Evolutionary conservation across 2,329 filamentous ascomycete genomes (phyloP), one percentile per base, ranked within the genome.

Genomic region (Alternaria panax): DNA sequence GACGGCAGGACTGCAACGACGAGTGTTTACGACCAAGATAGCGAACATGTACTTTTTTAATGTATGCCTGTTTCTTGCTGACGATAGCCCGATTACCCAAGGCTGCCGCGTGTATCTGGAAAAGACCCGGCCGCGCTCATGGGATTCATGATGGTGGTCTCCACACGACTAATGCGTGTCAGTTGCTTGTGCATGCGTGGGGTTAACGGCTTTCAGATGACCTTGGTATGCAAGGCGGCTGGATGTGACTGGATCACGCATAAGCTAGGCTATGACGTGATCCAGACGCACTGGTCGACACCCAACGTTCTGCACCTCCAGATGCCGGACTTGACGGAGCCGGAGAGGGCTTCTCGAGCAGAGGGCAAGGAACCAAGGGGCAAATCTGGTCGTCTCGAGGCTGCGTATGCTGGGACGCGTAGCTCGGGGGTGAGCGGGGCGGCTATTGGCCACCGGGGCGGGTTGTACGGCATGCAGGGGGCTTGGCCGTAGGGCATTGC

Each of bases 381-480:
- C 25, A n/a, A 25, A 34, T 34, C 18, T 48, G 28, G 38, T 24
- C 24, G 38, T 41, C 20, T 22, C 38, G 20, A 41, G 38, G 38
- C 38, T 48, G 45, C 20, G 45, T 22, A 25, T 48, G 45, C 45
- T 48, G 24, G 25, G 52, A 51, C 61, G 61, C 58, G 61, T 54
- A 56, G 52, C 36, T 48, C 54, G 59, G 59, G 42, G 43, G 48
- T 56, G 32, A 50, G 42, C 40, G 45, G 18, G 47, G 42, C 51
- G 32, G 58, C 59, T 24, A 64, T 64, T 64, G 61, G 61, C 32
- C 51, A 43, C 47, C 52, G 48, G 43, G 51, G 54, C 53, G 52
- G 46, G 51, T 51, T 51, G 28, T 51, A 55, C 57, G 48, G 60
- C 52, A 56, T 51, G 38, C 58, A 63, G 57, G 59, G 59, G 57